Evolutionary conservation across 2,329 filamentous ascomycete species (phyloP), one percentile per base, ranked within the genome.

Genomic region (Sclerotinia nivalis): DNA sequence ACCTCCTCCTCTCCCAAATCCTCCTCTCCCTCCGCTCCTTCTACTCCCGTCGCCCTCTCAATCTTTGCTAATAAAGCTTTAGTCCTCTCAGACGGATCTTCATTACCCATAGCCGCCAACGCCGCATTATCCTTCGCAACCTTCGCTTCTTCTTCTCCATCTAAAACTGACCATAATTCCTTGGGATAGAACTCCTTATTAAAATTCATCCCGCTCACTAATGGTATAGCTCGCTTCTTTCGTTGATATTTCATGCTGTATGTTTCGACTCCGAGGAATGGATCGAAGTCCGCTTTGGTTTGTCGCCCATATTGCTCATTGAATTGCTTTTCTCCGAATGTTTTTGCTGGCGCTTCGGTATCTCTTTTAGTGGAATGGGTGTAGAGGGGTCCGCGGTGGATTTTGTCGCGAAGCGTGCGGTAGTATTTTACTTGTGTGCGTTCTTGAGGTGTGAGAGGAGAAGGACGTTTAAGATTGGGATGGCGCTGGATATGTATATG

Each of bases 361-460:
- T 77, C 73, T 47, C 75, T 73, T 58, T 76, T 76, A 1, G 76
- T 75, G 0, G 77, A 72, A 68, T 76, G 73, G 5, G 77, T 79
- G 78, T 87, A 89, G 72, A 87, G 84, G 0, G 87, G 86, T 0
- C 87, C 87, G 60, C 88, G 84, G 74, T 87, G 86, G 70, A 87
- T 84, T 58, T 81, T 81, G 60, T 85, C 84, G 72, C 86, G 85
- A 6, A 89, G 78, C 1, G 78, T 78, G 10, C 85, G 83, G 75
- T 85, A 86, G 70, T 82, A 77, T 66, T 84, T 80, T 64, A 88
- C 81, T 71, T 83, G 80, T 6, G 76, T 76, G 69, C 80, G 79
- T 79, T 89, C 87, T 61, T 75, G 72, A 13, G 74, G 73, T 52
- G 78, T 80, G n/a, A 83, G 77, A 20, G 83, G 78, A 22, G 79